Base-by-base conservation (phyloP, 495 filamentous ascomycete species). In the Trypethelium eluteriae region DNA sequence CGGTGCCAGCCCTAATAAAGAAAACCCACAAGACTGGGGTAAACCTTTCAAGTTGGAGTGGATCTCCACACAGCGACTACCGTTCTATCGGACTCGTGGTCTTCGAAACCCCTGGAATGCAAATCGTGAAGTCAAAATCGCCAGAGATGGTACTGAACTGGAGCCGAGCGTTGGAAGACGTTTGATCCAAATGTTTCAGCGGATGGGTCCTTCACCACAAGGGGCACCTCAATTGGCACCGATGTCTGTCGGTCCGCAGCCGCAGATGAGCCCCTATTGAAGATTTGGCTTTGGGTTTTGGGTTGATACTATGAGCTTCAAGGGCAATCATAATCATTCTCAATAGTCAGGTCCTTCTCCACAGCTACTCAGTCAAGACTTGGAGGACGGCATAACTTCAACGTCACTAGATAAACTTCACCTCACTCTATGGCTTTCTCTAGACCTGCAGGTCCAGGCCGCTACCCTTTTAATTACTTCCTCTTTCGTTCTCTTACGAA, bases 91-190 rank as follows among this genome's bases (percentile, higher is more conserved):
- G 53, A 96, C 92, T 0, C 80, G 93, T 62, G 93, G 93, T 0
- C 75, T 98, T 39, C 83, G 94, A n/a, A 98, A 98, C 72, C 86
- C 89, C 2, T 97, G 93, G 94, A 98, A 98, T 75, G 88, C 91
- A 1, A 96, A 96, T 73, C 81, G 94, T 57, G 94, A 97, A 71
- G 91, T 98, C 59, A 98, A 98, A 74, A 96, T 98, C 70, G 94
- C 94, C 9, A 83, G 94, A 70, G 94, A 98, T 75, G 94, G 92
- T 4, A 98, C 94, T 0, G 94, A 97, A 77, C 80, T 98, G 25
- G 93, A 98, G 75, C 89, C 93, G 57, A 84, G 76, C 56, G 85
- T 96, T 35, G 94, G 93, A 12, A 86, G 85, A 69, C 85, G 85
- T 71, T 78, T 98, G 39, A 78, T 94, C 50, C 84, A 88, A 62